Percentiles rank a stretch among this genome's conserved stretches.
Evolutionary conservation across 2,329 filamentous ascomycete species (phyloP).

Genomic region (Waltergamsia citrina): DNA sequence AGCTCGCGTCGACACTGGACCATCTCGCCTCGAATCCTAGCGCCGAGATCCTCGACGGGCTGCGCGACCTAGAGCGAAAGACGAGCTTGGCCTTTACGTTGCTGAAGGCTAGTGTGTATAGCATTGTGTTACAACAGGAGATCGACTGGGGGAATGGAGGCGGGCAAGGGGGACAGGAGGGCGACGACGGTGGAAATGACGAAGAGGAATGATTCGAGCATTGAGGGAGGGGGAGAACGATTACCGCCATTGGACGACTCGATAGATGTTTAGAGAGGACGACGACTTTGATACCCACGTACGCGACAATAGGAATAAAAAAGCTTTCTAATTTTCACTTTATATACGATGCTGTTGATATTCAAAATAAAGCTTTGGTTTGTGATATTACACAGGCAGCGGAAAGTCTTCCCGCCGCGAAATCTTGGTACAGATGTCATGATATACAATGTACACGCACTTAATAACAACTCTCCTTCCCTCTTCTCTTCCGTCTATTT

Average conservation of each 20-base stretch:
- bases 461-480: neutral
- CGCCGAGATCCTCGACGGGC: conserved; percentile 74
- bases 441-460: neutral
- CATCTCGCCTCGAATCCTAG: conserved; percentile 62
- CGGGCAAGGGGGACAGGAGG: conserved; percentile 16
- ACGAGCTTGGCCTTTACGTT: conserved; percentile 91
- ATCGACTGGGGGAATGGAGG: conserved; percentile 59
- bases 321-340: neutral
- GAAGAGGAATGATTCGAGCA: neutral
- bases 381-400: conserved; percentile 1
- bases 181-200: conserved; percentile 1
- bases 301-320: neutral
- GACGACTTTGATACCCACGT: neutral
- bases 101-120: conserved; percentile 96
- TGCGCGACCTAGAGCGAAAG: conserved; percentile 85
- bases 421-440: no score
- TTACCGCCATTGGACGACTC: neutral
- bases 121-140: conserved; percentile 96
- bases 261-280: neutral
- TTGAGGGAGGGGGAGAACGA: neutral
- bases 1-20: conserved; percentile 52
- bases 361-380: conserved; percentile 1
- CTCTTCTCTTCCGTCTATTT: neutral
- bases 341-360: neutral
- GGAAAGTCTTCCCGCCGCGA: no score